Base-by-base conservation (phyloP, 768 basidiomycete species). In the Tricholoma flavovirens region DNA sequence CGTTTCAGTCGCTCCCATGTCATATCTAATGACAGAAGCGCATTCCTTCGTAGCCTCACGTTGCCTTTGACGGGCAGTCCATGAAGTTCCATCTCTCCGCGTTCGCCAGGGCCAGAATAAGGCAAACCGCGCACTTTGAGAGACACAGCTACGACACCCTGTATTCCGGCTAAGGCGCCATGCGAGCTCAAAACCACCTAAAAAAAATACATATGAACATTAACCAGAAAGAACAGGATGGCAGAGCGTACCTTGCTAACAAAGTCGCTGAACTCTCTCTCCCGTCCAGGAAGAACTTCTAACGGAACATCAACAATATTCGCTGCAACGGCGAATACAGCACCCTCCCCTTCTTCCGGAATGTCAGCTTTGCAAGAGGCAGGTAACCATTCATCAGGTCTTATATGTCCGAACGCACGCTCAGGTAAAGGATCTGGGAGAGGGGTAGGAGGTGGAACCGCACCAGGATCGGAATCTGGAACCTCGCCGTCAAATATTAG, bases 401-500 rank as follows among this genome's bases (percentile, higher is more conserved):
- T 72, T 48, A 93, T 85, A 59, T 83, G 86, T 8, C 82, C 90
- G 67, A 93, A 93, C 1, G 90, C 90, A 17, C 75, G 73, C 29
- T 80, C 77, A 2, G 90, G 90, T 3, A 88, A 67, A 1, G 91
- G 90, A 59, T 81, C 74, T 0, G 88, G 83, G 1, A 84, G 73
- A 1, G 83, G 78, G 0, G 82, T 78, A 0, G 77, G 73, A 17
- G 71, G 61, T 19, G 60, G 48, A 30, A 22, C 59, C 21, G 57
- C 33, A 8, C 32, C 52, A 29, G 56, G 59, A 19, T 64, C 60
- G 3, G 43, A 36, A 0, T 74, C 69, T 5, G 83, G 80, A 0
- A 81, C 77, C 19, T 83, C 81, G 2, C 90, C 90, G 59, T 93
- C 90, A 56, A 82, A 92, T 4, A 93, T 77, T 5, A 92, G 68